A percentile compares a stretch with the other conserved stretches of the same genome.
Evolutionary conservation across 495 filamentous ascomycete genomes (phyloP).

Genomic region (Hypoxylon crocopeplum): DNA sequence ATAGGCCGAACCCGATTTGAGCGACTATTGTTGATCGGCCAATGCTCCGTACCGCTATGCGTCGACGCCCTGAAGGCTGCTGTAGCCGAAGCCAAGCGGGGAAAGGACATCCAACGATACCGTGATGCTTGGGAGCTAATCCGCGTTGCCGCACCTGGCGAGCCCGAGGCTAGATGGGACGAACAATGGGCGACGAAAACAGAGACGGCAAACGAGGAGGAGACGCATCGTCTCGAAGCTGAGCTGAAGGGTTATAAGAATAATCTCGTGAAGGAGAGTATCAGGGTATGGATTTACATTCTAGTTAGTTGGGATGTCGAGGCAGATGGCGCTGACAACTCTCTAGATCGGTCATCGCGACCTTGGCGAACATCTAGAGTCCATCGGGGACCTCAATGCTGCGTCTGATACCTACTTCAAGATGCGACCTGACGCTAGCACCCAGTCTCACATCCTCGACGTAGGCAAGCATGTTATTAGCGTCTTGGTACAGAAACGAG

Average conservation of each 20-base stretch:
- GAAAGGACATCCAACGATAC: conserved; percentile 77
- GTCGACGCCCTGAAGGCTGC: conserved; percentile 83
- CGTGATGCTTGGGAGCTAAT: conserved; percentile 70
- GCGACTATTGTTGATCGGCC: conserved; percentile 81
- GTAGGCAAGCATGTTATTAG: conserved; percentile 51
- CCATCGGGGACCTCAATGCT: conserved; percentile 48
- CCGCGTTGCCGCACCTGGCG: conserved; percentile 65
- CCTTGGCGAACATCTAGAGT: conserved; percentile 54
- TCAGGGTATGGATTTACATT: conserved; percentile 67
- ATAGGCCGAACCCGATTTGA: conserved; percentile 76
- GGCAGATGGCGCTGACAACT: conserved; percentile 5
- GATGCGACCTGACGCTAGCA: conserved; percentile 57
- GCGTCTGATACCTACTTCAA: conserved; percentile 51
- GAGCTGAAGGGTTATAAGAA: conserved; percentile 96
- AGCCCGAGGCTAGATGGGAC: conserved; percentile 72
- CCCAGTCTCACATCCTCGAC: conserved; percentile 51
- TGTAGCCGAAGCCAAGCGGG: conserved; percentile 75
- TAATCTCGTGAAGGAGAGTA: conserved; percentile 97
- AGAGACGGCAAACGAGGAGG: conserved; percentile 65
- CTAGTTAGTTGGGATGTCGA: neutral
- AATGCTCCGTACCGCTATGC: conserved; percentile 75
- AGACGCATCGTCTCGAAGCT: conserved; percentile 75
- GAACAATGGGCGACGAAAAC: conserved; percentile 70
- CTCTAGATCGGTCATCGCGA: conserved; percentile 57
- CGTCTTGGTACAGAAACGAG: conserved; percentile 51